Conservation (phyloP, 2,329 filamentous ascomycete species). For the Biscogniauxia marginata region DNA sequence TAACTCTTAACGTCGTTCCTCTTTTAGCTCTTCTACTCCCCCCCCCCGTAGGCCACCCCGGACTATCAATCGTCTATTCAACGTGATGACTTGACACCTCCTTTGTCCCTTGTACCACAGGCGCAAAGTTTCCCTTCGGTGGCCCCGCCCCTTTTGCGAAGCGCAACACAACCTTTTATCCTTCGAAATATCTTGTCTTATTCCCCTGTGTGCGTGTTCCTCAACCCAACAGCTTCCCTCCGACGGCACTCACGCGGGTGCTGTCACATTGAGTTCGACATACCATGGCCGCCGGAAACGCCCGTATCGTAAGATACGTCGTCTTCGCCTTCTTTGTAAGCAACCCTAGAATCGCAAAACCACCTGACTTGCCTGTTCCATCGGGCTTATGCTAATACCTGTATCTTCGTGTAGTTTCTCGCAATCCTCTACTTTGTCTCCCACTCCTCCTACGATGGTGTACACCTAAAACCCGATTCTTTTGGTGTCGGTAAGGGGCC, state of each 20-base stretch:
- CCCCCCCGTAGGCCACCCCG: slow-evolving; percentile 8
- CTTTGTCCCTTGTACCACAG: slow-evolving; percentile 22
- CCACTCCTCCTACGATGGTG: slow-evolving; percentile 48
- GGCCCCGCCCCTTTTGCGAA: slow-evolving; percentile 15
- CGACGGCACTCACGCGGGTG: slow-evolving; percentile 3
- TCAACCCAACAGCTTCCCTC: slow-evolving; percentile 7
- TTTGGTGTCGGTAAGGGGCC: slow-evolving; percentile 26
- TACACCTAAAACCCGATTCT: slow-evolving; percentile 43
- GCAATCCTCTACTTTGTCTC: slow-evolving; percentile 82
- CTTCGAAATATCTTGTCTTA: slow-evolving; percentile 4
- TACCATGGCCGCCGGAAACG: slow-evolving; percentile 64
- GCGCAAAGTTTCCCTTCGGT: slow-evolving; percentile 19
- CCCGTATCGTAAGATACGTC: slow-evolving; percentile 75
- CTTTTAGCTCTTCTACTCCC: neutral
- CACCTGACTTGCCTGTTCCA: neutral
- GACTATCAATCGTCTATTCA: slow-evolving; percentile 2
- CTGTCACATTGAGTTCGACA: slow-evolving; percentile 5
- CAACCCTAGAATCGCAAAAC: slow-evolving; percentile 19
- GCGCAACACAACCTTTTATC: slow-evolving; percentile 11
- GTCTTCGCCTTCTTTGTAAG: slow-evolving; percentile 82
- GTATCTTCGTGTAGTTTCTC: slow-evolving; percentile 48
- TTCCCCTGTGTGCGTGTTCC: neutral
- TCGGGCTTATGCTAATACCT: slow-evolving; percentile 16
- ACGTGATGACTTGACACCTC: slow-evolving; percentile 26
- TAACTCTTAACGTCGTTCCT: neutral